Conservation (phyloP, 495 filamentous ascomycete genomes). For the Penicillium chermesinum region DNA sequence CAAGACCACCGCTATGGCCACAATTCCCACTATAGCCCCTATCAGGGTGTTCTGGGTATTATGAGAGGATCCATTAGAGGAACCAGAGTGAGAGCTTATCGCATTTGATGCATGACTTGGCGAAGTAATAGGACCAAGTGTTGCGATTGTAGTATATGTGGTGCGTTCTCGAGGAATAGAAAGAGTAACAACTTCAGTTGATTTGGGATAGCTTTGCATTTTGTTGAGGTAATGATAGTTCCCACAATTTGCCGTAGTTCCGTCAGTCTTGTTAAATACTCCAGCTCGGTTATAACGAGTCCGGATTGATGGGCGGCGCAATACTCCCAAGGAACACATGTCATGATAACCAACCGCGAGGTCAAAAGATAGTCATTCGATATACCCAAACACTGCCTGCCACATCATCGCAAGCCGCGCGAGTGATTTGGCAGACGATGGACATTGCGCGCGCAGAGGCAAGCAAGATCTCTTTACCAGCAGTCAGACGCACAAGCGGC, state of each 20-base stretch:
- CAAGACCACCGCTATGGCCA: background rate
- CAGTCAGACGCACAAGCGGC: background rate
- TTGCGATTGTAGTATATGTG: background rate
- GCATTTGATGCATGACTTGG: background rate
- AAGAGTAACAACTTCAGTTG: background rate
- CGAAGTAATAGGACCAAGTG: background rate
- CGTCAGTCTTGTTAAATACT: background rate
- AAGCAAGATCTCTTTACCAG: background rate
- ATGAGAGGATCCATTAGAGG: background rate
- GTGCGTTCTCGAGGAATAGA: background rate
- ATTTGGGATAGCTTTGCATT: background rate
- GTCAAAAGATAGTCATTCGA: background rate
- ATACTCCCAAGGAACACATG: background rate
- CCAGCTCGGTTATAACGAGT: background rate
- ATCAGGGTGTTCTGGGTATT: background rate
- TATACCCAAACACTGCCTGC: background rate
- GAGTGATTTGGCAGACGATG: background rate
- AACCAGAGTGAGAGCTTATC: background rate
- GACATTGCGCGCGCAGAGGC: background rate
- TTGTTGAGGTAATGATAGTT: background rate
- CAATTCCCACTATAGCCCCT: background rate
- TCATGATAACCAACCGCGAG: background rate
- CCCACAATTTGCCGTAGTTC: background rate
- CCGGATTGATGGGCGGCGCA: background rate
- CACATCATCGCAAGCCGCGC: background rate